Percentiles rank a stretch among this genome's conserved stretches.
Conservation (phyloP, 2,329 filamentous ascomycete species). For the Aspergillus jensenii region DNA sequence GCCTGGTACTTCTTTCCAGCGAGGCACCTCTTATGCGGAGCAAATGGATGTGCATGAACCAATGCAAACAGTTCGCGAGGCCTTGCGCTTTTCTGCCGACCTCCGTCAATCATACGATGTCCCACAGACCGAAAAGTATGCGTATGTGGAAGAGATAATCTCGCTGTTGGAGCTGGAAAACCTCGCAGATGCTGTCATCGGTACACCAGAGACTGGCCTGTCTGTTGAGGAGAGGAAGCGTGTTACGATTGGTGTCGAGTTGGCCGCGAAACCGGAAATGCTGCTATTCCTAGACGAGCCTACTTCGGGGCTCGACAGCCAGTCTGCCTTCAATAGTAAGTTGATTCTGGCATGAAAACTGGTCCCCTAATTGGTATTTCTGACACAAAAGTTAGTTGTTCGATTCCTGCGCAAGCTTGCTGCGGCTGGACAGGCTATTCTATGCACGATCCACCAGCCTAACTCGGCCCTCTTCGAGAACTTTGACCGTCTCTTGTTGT, state of each 20-base stretch:
- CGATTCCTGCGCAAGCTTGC: slow-evolving; percentile 61
- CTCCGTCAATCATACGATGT: slow-evolving; percentile 62
- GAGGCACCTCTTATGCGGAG: slow-evolving; percentile 65
- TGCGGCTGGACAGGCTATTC: slow-evolving; percentile 58
- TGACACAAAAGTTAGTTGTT: slow-evolving; percentile 37
- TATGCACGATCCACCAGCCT: slow-evolving; percentile 63
- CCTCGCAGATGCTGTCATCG: slow-evolving; percentile 66
- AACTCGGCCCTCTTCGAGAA: slow-evolving; percentile 57
- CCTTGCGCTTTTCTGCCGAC: slow-evolving; percentile 65
- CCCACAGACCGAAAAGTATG: slow-evolving; percentile 60
- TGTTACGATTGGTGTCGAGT: slow-evolving; percentile 40
- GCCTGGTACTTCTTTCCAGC: slow-evolving; percentile 61
- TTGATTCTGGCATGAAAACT: background rate
- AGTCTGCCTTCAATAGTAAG: slow-evolving; percentile 55
- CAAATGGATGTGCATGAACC: slow-evolving; percentile 65
- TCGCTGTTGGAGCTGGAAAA: slow-evolving; percentile 65
- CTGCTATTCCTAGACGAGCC: slow-evolving; percentile 66
- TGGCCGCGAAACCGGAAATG: slow-evolving; percentile 48
- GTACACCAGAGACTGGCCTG: slow-evolving; percentile 58
- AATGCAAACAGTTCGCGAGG: slow-evolving; percentile 64
- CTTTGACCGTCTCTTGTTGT: slow-evolving; percentile 58
- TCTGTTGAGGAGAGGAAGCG: slow-evolving; percentile 53
- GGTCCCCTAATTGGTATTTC: background rate
- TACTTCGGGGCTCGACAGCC: slow-evolving; percentile 58
- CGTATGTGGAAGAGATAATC: slow-evolving; percentile 66